Evolutionary conservation across 768 basidiomycete genomes (phyloP), one percentile per base, ranked within the genome.

Genomic region (Leccinum imitatum): DNA sequence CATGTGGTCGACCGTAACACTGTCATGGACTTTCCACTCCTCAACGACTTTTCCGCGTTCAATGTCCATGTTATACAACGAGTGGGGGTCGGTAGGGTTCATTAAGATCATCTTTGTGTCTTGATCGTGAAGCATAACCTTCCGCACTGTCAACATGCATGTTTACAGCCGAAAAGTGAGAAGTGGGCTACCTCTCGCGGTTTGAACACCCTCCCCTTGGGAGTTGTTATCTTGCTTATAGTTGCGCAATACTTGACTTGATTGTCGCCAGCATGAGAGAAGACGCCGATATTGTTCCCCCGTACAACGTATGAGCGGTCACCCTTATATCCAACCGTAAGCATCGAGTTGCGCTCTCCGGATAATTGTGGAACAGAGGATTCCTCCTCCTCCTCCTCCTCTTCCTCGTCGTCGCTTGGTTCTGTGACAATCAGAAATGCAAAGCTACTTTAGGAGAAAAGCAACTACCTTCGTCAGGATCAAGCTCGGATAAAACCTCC

Each of bases 61-160:
- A 62, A 99, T 84, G 76, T 99, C 97, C 83, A 98, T 86, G 63
- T 81, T 86, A 76, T 86, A 97, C 47, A 99, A 77, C 0, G 94
- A 87, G 67, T 93, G 85, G 3, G 89, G 87, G 41, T 93, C 85
- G 41, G 75, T 72, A 4, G 93, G 87, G 70, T 97, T 90, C 84
- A 92, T 91, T 58, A 99, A 72, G 56, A 99, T 77, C 95, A 99
- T 95, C 76, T 93, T 93, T 48, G 86, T 84, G 73, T 99, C 97
- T 85, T 95, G 93, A 64, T 96, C 91, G 71, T 98, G 95, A 35
- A 98, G 76, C 95, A 98, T 96, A 66, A 96, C 86, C 94, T 97
- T 69, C 25, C 51, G 35, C 44, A 59, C 35, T 17, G 30, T 66
- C 58, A 63, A 60, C 3, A 64, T 35, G 31, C 3, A 64, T 35